These are phyloP conservation scores for Bipolaris oryzae DNA, from an alignment of 2,329 filamentous ascomycete species.

Conservation along the genomic window DNA sequence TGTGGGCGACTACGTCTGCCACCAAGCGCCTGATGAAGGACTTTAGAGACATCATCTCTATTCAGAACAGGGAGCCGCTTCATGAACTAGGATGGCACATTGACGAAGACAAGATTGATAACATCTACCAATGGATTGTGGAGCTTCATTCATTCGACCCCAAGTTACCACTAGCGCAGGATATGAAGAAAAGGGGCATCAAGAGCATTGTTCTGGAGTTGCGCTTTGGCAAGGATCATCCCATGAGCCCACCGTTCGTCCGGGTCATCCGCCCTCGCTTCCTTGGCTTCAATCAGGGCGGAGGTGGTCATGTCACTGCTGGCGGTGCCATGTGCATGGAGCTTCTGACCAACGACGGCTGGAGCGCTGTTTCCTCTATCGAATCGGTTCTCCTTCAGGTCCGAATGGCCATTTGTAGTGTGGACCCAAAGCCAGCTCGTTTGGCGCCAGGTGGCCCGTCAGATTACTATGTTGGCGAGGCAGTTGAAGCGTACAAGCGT, in stretches of 20 bases:
- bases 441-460: slow-evolving; percentile 52
- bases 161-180: slow-evolving; percentile 70
- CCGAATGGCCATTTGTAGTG: slow-evolving; percentile 72
- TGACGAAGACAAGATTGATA: slow-evolving; percentile 68
- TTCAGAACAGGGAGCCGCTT: slow-evolving; percentile 66
- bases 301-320: slow-evolving; percentile 83
- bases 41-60: slow-evolving; percentile 66
- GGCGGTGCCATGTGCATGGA: slow-evolving; percentile 86
- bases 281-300: slow-evolving; percentile 71
- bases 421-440: slow-evolving; percentile 74
- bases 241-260: slow-evolving; percentile 81
- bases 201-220: slow-evolving; percentile 80
- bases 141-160: slow-evolving; percentile 83
- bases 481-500: slow-evolving; percentile 73
- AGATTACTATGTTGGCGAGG: slow-evolving; percentile 73
- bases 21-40: slow-evolving; percentile 69
- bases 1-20: slow-evolving; percentile 67
- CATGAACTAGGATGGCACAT: slow-evolving; percentile 85
- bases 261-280: slow-evolving; percentile 83
- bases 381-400: slow-evolving; percentile 84
- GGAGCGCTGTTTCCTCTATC: slow-evolving; percentile 74
- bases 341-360: slow-evolving; percentile 81
- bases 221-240: slow-evolving; percentile 77
- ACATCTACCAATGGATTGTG: slow-evolving; percentile 90
- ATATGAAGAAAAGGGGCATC: slow-evolving; percentile 69